Conservation (phyloP, 2,329 filamentous ascomycete species). For the Neophaeococcomyces aloes region DNA sequence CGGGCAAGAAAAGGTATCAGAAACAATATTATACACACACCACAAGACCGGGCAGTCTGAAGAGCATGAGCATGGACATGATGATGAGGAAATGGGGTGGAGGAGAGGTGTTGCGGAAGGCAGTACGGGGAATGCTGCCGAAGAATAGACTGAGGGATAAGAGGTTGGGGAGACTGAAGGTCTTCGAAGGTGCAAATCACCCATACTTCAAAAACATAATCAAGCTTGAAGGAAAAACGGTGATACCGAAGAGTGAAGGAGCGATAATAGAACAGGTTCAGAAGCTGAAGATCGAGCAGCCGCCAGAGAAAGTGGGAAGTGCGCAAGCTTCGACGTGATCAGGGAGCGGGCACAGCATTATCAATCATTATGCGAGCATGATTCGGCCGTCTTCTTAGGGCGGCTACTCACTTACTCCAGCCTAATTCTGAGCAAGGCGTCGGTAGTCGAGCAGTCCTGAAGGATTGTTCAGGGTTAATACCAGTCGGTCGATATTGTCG, state of each 20-base stretch:
- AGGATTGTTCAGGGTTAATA: too few species aligned
- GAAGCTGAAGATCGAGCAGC: slow-evolving; percentile 7
- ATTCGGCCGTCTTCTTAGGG: too few species aligned
- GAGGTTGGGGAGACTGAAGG: slow-evolving; percentile 79
- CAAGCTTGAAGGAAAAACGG: slow-evolving; percentile 51
- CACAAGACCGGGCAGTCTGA: slow-evolving; percentile 76
- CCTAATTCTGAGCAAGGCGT: too few species aligned
- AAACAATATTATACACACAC: slow-evolving; percentile 95
- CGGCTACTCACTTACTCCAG: too few species aligned
- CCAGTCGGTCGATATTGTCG: too few species aligned
- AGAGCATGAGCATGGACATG: slow-evolving; percentile 84
- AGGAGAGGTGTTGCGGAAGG: slow-evolving; percentile 78
- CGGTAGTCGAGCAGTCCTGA: too few species aligned
- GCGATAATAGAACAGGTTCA: slow-evolving; percentile 14
- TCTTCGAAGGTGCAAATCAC: slow-evolving; percentile 84
- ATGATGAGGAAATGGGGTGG: slow-evolving; percentile 93
- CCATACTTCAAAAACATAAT: slow-evolving; percentile 86
- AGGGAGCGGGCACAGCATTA: background rate
- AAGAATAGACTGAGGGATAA: slow-evolving; percentile 90
- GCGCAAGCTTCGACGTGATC: slow-evolving; percentile 2
- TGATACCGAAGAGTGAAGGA: slow-evolving; percentile 9
- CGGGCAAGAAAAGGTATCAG: slow-evolving; percentile 83
- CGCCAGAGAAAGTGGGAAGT: background rate
- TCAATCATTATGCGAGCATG: background rate
- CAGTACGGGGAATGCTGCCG: slow-evolving; percentile 92